Percentiles rank a stretch among this genome's conserved stretches.
These are phyloP conservation scores for Crucihimalaya himalaica DNA, from an alignment of 345 rosid species.

Conservation along the genomic window DNA sequence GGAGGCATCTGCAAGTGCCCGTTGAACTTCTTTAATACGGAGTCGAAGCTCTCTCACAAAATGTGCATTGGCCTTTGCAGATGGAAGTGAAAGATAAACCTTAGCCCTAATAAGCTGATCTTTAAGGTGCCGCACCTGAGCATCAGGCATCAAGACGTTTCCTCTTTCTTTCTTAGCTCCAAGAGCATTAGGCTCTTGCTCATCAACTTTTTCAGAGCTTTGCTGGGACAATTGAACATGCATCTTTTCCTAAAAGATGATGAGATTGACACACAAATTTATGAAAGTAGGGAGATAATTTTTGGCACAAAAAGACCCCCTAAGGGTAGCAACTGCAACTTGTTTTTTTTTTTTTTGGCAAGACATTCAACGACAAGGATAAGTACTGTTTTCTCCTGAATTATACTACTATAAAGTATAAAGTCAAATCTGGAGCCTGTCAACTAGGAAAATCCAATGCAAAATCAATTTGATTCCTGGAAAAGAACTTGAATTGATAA, in stretches of 20 bases:
- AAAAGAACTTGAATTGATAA: too few species aligned
- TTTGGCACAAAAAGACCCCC: slow-evolving; percentile 3
- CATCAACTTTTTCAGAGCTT: slow-evolving; percentile 37
- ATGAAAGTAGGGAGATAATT: not conserved
- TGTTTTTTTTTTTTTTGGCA: too few species aligned
- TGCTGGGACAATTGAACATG: slow-evolving; percentile 42
- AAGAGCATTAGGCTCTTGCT: slow-evolving; percentile 39
- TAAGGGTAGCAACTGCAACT: too few species aligned
- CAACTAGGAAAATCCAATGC: not conserved
- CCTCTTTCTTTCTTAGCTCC: slow-evolving; percentile 45
- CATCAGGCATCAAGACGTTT: slow-evolving; percentile 51
- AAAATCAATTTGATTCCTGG: too few species aligned
- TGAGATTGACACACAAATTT: not conserved
- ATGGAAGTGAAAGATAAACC: slow-evolving; percentile 85
- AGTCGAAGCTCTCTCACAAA: slow-evolving; percentile 81
- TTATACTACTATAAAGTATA: not conserved
- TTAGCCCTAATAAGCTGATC: slow-evolving; percentile 92
- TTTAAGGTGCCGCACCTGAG: slow-evolving; percentile 71
- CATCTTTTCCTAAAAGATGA: slow-evolving; percentile 37
- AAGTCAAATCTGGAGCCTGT: slow-evolving; percentile 3
- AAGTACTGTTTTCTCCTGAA: not conserved
- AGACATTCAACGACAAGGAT: slow-evolving; percentile 2
- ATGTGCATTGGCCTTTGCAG: slow-evolving; percentile 64
- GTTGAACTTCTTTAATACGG: slow-evolving; percentile 81
- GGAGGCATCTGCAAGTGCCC: slow-evolving; percentile 68